phyloP scores from a whole-genome alignment of 73 alveolate genomes.

The Effrenium voratum region DNA sequence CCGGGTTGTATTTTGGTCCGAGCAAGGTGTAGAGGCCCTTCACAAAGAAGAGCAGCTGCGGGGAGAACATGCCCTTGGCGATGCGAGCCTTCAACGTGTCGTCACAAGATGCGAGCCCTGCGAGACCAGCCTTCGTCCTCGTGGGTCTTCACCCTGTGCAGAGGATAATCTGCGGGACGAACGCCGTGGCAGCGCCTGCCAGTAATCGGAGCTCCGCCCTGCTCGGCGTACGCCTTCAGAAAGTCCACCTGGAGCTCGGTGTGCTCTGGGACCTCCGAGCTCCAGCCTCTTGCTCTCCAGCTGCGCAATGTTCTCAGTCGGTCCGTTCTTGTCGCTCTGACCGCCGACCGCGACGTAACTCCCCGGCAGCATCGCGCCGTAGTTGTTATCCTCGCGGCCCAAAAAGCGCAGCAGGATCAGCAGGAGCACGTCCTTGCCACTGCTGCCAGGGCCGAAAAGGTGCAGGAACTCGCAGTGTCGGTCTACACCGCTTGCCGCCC shows the following conservation, averaged over 20 bases:
- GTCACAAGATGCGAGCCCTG: not conserved
- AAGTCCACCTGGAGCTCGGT: not conserved
- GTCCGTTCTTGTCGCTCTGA: not conserved
- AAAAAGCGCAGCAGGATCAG: not conserved
- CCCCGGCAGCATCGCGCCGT: not conserved
- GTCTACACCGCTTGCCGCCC: not conserved
- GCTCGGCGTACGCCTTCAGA: not conserved
- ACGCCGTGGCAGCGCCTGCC: not conserved
- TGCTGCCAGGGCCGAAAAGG: not conserved
- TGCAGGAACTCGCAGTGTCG: not conserved
- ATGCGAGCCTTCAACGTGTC: not conserved
- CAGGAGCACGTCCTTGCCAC: not conserved
- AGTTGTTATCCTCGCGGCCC: not conserved
- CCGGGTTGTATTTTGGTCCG: not conserved
- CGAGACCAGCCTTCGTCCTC: constrained; percentile 7
- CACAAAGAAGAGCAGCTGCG: not conserved
- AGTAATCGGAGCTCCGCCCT: not conserved
- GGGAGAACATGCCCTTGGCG: not conserved
- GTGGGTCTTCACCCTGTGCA: not conserved
- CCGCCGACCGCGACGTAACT: not conserved
- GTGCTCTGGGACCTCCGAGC: not conserved
- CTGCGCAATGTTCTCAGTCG: not conserved
- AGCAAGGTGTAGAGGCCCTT: not conserved
- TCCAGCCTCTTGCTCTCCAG: not conserved
- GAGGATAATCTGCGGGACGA: not conserved